A percentile compares a stretch with the other conserved stretches of the same genome.
phyloP scores from a whole-genome alignment of 352 stramenopile species.

The Discostella stelligera region DNA sequence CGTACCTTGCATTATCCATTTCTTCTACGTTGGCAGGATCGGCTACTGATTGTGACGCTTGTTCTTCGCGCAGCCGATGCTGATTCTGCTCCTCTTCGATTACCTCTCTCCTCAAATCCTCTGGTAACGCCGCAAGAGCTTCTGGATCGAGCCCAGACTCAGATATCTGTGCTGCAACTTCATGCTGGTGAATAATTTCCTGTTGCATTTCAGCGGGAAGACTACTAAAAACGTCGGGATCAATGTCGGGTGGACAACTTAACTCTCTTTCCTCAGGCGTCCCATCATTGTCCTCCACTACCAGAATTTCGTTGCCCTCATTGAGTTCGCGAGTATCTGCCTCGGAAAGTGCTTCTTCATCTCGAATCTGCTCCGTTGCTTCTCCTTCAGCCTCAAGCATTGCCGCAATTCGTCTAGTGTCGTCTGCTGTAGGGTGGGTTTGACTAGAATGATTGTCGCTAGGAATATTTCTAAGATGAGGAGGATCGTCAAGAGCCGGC shows the following conservation, averaged over 20 bases:
- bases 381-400: neutral
- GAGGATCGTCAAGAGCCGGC: conserved; percentile 23
- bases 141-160: conserved; percentile 86
- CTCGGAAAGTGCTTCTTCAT: conserved; percentile 4
- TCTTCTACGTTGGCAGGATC: conserved; percentile 92
- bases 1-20: conserved; percentile 1
- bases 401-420: conserved; percentile 9
- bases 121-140: conserved; percentile 91
- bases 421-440: neutral
- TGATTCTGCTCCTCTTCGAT: conserved; percentile 94
- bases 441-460: conserved; percentile 4
- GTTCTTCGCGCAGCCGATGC: conserved; percentile 81
- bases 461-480: conserved; percentile 12
- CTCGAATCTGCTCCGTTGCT: neutral
- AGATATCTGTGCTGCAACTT: conserved; percentile 67
- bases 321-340: conserved; percentile 12
- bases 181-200: conserved; percentile 89
- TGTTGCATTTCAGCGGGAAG: conserved; percentile 95
- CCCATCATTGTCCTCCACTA: neutral
- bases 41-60: conserved; percentile 80
- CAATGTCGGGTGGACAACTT: conserved; percentile 91
- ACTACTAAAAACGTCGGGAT: conserved; percentile 94
- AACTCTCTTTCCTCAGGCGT: conserved; percentile 45
- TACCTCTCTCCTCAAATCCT: conserved; percentile 95
- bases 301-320: conserved; percentile 9